Conservation (phyloP, 305 asterid genomes). For the Withania somnifera region DNA sequence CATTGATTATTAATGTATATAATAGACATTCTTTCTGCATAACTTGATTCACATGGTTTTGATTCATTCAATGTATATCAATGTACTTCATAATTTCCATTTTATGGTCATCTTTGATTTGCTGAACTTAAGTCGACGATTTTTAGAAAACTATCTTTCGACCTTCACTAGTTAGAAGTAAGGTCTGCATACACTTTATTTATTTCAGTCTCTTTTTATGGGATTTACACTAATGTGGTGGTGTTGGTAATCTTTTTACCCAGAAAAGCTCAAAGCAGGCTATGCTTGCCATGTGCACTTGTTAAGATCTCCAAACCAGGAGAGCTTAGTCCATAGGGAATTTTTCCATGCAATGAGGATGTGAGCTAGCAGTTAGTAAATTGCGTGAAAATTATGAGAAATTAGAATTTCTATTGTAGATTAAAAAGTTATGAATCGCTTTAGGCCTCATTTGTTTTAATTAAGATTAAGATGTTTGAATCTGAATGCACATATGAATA, state of each 20-base stretch:
- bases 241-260: not conserved
- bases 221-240: too few relatives aligned
- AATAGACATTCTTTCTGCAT: not conserved
- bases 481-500: too few relatives aligned
- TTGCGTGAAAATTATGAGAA: not conserved
- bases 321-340: not conserved
- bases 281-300: not conserved
- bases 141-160: not conserved
- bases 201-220: not conserved
- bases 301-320: not conserved
- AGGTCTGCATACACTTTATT: not conserved
- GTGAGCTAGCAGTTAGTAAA: not conserved
- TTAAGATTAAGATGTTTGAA: too few relatives aligned
- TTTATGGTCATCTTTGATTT: not conserved
- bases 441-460: too few relatives aligned
- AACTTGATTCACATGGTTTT: not conserved
- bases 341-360: not conserved
- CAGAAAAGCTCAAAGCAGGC: not conserved
- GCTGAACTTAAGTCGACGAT: not conserved
- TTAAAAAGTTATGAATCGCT: too few relatives aligned
- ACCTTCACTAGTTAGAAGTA: not conserved
- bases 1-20: not conserved
- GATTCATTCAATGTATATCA: not conserved
- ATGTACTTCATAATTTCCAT: not conserved
- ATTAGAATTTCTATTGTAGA: not conserved